Evolutionary conservation across 345 rosid species (phyloP).

Genomic region (Sisymbrium irio): DNA sequence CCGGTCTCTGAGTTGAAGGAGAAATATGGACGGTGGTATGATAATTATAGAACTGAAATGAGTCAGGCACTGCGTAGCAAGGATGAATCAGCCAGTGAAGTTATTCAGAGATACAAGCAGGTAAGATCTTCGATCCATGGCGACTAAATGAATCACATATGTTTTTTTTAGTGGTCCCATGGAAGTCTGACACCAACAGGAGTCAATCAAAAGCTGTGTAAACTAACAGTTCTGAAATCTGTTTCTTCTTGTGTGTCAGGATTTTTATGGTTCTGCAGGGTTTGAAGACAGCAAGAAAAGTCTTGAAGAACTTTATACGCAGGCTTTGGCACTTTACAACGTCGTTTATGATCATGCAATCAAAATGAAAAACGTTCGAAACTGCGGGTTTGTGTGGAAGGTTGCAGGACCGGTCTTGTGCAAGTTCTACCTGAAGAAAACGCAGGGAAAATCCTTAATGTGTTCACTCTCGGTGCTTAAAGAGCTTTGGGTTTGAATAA

Average conservation of each 20-base stretch:
- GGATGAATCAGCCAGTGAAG: slow-evolving; percentile 31
- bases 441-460: slow-evolving; percentile 19
- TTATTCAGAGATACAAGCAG: slow-evolving; percentile 48
- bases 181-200: no score
- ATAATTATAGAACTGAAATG: slow-evolving; percentile 55
- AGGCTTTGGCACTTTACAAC: slow-evolving; percentile 59
- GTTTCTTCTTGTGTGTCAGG: slow-evolving; percentile 32
- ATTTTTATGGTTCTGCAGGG: slow-evolving; percentile 49
- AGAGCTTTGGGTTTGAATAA: slow-evolving; percentile 38
- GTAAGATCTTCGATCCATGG: slow-evolving; percentile 34
- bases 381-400: slow-evolving; percentile 59
- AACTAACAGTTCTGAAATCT: background rate
- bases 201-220: background rate
- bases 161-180: background rate
- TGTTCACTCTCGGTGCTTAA: slow-evolving; percentile 42
- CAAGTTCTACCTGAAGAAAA: slow-evolving; percentile 24
- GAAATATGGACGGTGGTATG: slow-evolving; percentile 42
- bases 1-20: slow-evolving; percentile 6
- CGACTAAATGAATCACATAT: background rate
- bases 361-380: background rate
- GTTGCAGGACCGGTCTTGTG: slow-evolving; percentile 67
- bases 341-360: slow-evolving; percentile 46
- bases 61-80: slow-evolving; percentile 23
- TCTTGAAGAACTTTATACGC: slow-evolving; percentile 40
- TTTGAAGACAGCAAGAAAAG: slow-evolving; percentile 44